Conservation (phyloP, 208 protist genomes). For the Leishmania turanica region DNA sequence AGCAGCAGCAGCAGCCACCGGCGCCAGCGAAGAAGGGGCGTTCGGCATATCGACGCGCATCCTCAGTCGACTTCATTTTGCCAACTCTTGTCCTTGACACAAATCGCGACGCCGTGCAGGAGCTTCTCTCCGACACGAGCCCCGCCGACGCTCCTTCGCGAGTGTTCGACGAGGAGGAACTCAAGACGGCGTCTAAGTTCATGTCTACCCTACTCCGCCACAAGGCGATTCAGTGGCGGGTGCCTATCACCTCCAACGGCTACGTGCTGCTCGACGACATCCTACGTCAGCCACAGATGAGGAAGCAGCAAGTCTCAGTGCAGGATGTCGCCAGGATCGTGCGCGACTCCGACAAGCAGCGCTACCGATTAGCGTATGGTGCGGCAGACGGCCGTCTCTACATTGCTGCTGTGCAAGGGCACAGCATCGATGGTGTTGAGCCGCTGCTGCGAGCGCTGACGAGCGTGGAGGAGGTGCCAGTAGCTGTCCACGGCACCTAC, state of each 20-base stretch:
- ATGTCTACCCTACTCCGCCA: constrained; percentile 76
- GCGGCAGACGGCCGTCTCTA: constrained; percentile 43
- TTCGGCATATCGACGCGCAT: not conserved
- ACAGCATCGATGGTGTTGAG: constrained; percentile 67
- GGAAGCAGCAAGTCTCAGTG: constrained; percentile 17
- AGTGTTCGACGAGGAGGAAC: not conserved
- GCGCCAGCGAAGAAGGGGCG: not conserved
- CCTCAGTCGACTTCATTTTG: not conserved
- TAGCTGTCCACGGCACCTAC: constrained; percentile 88
- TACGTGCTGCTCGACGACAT: constrained; percentile 61
- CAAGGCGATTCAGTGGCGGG: constrained; percentile 47
- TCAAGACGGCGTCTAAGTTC: constrained; percentile 53
- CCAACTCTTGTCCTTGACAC: constrained; percentile 21
- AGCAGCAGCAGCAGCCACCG: not conserved
- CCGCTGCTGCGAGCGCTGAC: constrained; percentile 60
- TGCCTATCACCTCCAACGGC: constrained; percentile 65
- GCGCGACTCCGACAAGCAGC: constrained; percentile 71
- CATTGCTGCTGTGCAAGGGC: constrained; percentile 84
- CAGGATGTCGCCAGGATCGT: constrained; percentile 55
- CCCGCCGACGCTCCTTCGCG: not conserved
- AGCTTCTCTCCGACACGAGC: constrained; percentile 21
- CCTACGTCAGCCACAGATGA: constrained; percentile 34
- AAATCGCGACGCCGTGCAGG: constrained; percentile 37
- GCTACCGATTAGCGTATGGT: constrained; percentile 64
- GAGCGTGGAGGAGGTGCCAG: constrained; percentile 25